A percentile compares a stretch with the other conserved stretches of the same genome.
These are phyloP conservation scores for Nidula microcarpa DNA, from an alignment of 768 basidiomycete species.

Conservation along the genomic window DNA sequence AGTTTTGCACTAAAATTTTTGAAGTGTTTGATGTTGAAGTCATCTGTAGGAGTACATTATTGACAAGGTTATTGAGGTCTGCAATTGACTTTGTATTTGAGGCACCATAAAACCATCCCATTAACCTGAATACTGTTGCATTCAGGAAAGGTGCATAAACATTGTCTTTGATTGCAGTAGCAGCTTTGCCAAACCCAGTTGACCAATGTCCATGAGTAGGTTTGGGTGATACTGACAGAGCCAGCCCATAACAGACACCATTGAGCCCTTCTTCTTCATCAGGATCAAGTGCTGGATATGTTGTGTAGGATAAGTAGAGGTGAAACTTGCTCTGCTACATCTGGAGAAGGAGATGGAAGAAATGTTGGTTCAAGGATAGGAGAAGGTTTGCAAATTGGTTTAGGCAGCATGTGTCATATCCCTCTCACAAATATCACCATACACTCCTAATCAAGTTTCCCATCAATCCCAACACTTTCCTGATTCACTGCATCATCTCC, in stretches of 20 bases:
- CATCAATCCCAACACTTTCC: too few relatives aligned
- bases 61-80: slow-evolving; percentile 16
- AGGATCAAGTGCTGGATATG: slow-evolving; percentile 11
- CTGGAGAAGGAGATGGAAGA: neutral
- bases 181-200: neutral
- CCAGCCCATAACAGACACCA: slow-evolving; percentile 9
- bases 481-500: too few relatives aligned
- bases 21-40: slow-evolving; percentile 17
- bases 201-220: neutral
- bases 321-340: slow-evolving; percentile 5
- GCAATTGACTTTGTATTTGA: slow-evolving; percentile 12
- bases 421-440: too few relatives aligned
- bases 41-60: slow-evolving; percentile 17
- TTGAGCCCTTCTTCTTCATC: slow-evolving; percentile 10
- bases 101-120: slow-evolving; percentile 16
- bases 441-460: too few relatives aligned
- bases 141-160: slow-evolving; percentile 14
- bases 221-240: neutral
- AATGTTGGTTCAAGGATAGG: neutral
- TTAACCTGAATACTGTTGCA: slow-evolving; percentile 11
- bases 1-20: slow-evolving; percentile 10
- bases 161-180: neutral
- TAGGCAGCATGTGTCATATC: neutral
- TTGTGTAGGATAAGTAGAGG: slow-evolving; percentile 14
- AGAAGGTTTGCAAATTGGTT: neutral